Base-by-base conservation (phyloP, 2,329 filamentous ascomycete species). In the Alternaria conjuncta region DNA sequence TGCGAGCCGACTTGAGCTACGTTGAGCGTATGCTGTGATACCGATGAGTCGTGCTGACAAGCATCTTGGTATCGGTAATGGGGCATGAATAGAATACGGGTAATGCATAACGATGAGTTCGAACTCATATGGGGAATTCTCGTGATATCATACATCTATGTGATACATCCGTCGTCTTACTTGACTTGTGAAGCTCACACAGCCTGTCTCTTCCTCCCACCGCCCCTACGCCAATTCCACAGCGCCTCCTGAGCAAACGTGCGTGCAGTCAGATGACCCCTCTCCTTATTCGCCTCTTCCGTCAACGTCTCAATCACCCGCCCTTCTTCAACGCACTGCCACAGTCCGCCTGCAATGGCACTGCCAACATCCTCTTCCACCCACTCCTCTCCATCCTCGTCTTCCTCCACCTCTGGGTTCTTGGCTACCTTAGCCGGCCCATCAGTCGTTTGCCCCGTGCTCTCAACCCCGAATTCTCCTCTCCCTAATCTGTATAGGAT, bases 161-260 rank as follows among this genome's bases (percentile, higher is more conserved):
- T 41, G 20, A 9, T n/a, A 10, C 30, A 7, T 25, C 36, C 21
- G 3, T 21, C n/a, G 7, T 6, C 20, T 21, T 12, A 5, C 26
- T 13, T 11, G 25, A n/a, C 32, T 23, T 8, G 4, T 6, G 15
- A 21, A n/a, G 21, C 47, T 75, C 63, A 84, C 25, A 79, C 78
- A 55, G 82, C 83, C 85, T 81, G 81, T 88, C 87, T 81, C 84
- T 86, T 82, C 82, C 86, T 80, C 78, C 87, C 83, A 82, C 89
- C 81, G 76, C 92, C 92, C 85, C 91, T 75, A 85, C 91, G 69
- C 93, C 93, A 94, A 65, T 97, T 80, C 94, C 95, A 97, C 15
- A 97, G 82, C 1, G 94, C 94, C 79, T 98, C 95, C 4, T 91
- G 89, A 11, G 95, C 94, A 84, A 94, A 97, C 0, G 91, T 90